These are phyloP conservation scores for Tricholoma bakamatsutake DNA, from an alignment of 768 basidiomycete genomes.

Conservation along the genomic window DNA sequence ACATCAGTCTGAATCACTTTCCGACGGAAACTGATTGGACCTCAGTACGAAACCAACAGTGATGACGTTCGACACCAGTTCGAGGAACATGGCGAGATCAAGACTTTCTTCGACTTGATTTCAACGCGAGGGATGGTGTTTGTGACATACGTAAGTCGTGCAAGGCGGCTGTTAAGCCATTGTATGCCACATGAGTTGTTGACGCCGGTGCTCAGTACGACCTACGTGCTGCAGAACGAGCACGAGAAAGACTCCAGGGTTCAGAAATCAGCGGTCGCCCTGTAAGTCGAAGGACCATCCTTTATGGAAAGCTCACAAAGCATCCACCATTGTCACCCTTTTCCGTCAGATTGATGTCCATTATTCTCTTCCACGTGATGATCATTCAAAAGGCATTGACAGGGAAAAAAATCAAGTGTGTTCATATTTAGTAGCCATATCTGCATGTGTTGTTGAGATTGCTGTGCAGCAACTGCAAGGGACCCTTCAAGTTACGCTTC, in stretches of 20 bases:
- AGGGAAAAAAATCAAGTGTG: conserved; percentile 81
- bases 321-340: conserved; percentile 18
- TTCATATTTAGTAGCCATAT: background rate
- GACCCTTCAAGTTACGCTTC: conserved; percentile 71
- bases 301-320: background rate
- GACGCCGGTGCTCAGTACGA: conserved; percentile 59
- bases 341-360: conserved; percentile 88
- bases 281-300: conserved; percentile 45
- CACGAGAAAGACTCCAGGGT: conserved; percentile 86
- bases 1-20: conserved; percentile 6
- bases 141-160: conserved; percentile 88
- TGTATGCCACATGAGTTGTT: conserved; percentile 6
- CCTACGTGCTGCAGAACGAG: conserved; percentile 86
- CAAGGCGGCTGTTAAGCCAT: background rate
- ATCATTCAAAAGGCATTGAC: conserved; percentile 60
- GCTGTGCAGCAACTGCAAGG: conserved; percentile 68
- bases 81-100: conserved; percentile 92
- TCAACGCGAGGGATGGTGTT: conserved; percentile 96
- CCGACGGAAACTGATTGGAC: conserved; percentile 8
- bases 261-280: conserved; percentile 83
- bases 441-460: background rate
- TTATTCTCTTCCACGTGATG: conserved; percentile 90
- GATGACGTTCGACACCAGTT: conserved; percentile 80
- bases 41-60: conserved; percentile 84
- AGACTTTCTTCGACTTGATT: conserved; percentile 95